Evolutionary conservation across 768 basidiomycete species (phyloP).

Genomic region (Porpolomopsis calyptriformis): DNA sequence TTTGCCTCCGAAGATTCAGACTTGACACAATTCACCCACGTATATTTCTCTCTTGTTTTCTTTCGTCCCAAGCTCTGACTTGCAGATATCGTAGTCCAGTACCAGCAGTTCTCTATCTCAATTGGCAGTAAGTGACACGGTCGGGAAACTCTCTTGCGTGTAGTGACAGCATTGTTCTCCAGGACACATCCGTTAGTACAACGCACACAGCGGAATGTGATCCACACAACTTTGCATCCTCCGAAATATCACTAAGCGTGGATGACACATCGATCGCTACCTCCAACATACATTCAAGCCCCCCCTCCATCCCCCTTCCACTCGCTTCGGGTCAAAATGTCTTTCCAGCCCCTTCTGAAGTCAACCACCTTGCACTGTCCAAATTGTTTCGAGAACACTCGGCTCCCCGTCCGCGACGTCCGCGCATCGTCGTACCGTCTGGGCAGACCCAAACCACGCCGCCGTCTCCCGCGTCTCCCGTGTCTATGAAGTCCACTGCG

Average conservation of each 20-base stretch:
- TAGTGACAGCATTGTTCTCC: not conserved
- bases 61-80: not conserved
- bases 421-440: not conserved
- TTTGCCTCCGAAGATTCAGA: slow-evolving; percentile 13
- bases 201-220: slow-evolving; percentile 13
- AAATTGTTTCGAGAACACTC: not conserved
- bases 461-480: slow-evolving; percentile 1
- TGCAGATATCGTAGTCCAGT: not conserved
- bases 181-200: slow-evolving; percentile 15
- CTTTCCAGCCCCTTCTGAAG: not conserved
- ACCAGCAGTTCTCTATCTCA: slow-evolving; percentile 7
- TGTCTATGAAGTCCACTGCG: not conserved
- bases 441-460: not conserved
- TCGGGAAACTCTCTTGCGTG: not conserved
- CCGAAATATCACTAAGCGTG: not conserved
- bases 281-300: slow-evolving; percentile 14
- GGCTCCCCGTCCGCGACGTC: not conserved
- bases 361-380: not conserved
- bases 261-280: not conserved
- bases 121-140: slow-evolving; percentile 12
- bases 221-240: slow-evolving; percentile 8
- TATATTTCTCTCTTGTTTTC: slow-evolving; percentile 1
- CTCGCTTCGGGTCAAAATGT: not conserved
- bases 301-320: slow-evolving; percentile 1
- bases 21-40: slow-evolving; percentile 15